These are phyloP conservation scores for Fragaria ananassa DNA, from an alignment of 306 rosid species.

Conservation along the genomic window DNA sequence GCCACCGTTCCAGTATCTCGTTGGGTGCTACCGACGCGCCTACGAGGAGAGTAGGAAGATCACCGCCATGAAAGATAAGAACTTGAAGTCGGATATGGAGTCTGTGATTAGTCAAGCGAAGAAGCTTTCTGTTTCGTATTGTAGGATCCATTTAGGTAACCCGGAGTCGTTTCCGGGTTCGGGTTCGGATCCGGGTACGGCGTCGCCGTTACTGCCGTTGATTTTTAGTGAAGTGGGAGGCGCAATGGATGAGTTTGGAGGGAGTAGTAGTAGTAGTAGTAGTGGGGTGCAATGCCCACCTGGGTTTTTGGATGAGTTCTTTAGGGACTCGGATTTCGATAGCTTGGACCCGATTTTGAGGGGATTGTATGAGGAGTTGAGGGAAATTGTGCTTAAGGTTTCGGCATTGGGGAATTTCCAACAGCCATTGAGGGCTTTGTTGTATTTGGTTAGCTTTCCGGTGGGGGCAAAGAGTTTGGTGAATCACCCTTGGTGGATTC, in stretches of 20 bases:
- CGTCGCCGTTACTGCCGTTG: slow-evolving; percentile 67
- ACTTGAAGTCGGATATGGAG: slow-evolving; percentile 57
- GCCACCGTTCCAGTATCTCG: slow-evolving; percentile 63
- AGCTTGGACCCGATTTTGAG: slow-evolving; percentile 69
- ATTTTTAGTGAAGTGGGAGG: slow-evolving; percentile 63
- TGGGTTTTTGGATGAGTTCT: slow-evolving; percentile 86
- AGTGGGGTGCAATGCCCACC: slow-evolving; percentile 60
- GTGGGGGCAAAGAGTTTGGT: slow-evolving; percentile 81
- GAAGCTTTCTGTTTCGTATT: slow-evolving; percentile 69
- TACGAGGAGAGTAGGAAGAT: slow-evolving; percentile 74
- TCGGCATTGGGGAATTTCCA: slow-evolving; percentile 93
- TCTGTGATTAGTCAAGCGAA: slow-evolving; percentile 57
- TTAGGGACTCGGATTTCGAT: slow-evolving; percentile 75
- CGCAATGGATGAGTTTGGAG: slow-evolving; percentile 47
- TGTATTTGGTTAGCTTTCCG: slow-evolving; percentile 75
- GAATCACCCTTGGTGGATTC: slow-evolving; percentile 91
- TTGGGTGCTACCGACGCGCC: slow-evolving; percentile 77
- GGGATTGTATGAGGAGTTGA: slow-evolving; percentile 77
- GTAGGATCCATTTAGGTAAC: slow-evolving; percentile 73
- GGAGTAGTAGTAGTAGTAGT: slow-evolving; percentile 24
- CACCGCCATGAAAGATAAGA: slow-evolving; percentile 64
- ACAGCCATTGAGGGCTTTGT: slow-evolving; percentile 73
- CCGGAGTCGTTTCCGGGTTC: slow-evolving; percentile 58
- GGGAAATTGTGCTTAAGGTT: slow-evolving; percentile 78
- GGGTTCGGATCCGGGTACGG: neutral